Percentiles rank a stretch among this genome's conserved stretches.
Conservation (phyloP, 495 filamentous ascomycete species). For the Cercophora newfieldiana region DNA sequence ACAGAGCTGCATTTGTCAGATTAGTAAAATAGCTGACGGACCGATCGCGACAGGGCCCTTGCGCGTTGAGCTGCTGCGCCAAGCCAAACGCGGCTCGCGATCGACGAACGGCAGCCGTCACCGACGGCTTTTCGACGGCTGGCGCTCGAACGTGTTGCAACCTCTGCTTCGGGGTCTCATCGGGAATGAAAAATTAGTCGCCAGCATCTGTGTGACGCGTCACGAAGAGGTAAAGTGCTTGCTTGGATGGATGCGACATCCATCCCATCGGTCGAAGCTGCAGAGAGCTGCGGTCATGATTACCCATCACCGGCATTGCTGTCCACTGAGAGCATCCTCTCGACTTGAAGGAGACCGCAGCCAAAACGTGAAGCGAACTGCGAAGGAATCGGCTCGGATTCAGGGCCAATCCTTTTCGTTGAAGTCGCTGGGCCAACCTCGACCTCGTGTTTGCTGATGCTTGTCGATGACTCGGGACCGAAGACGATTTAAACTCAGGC, state of each 20-base stretch:
- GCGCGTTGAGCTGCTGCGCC: neutral
- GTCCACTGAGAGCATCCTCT: neutral
- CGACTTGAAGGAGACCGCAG: neutral
- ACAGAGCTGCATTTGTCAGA: neutral
- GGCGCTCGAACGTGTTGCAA: neutral
- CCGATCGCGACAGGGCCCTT: neutral
- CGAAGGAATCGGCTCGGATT: no score
- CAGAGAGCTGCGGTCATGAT: neutral
- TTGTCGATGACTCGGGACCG: neutral
- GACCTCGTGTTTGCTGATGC: neutral
- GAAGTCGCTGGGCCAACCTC: neutral
- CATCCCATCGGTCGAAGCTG: neutral
- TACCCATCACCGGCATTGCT: neutral
- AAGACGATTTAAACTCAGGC: neutral
- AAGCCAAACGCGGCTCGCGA: neutral
- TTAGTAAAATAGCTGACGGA: neutral
- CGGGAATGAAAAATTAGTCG: neutral
- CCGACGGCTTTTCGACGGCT: neutral
- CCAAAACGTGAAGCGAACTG: no score
- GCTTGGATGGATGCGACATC: no score
- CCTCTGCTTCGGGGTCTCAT: neutral
- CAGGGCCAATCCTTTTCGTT: neutral
- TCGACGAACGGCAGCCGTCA: neutral
- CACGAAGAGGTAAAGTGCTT: neutral
- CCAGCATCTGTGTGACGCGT: neutral